phyloP scores from a whole-genome alignment of 495 filamentous ascomycete species.

The Penicillium psychrofluorescens region DNA sequence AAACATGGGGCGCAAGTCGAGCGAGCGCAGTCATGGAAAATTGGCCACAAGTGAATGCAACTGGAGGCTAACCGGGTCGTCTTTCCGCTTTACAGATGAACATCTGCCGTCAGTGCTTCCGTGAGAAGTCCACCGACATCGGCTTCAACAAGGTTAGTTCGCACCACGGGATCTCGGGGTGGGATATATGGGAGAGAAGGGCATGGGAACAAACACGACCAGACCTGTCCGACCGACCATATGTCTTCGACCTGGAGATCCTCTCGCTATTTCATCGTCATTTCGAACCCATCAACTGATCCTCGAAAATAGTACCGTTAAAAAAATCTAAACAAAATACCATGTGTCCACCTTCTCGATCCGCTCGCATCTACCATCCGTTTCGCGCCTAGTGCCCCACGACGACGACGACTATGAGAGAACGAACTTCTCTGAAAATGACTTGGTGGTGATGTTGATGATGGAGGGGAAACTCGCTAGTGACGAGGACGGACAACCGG shows the following conservation, averaged over 20 bases:
- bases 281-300: no score
- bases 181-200: background rate
- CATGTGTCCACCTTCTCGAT: conserved; percentile 23
- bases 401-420: no score
- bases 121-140: conserved; percentile 93
- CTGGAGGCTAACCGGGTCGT: conserved; percentile 15
- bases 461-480: no score
- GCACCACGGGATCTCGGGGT: background rate
- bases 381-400: conserved; percentile 3
- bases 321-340: conserved; percentile 25
- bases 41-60: background rate
- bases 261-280: no score
- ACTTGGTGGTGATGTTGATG: no score
- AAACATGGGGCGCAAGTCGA: background rate
- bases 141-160: conserved; percentile 84
- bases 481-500: no score
- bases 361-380: conserved; percentile 31
- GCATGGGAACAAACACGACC: no score
- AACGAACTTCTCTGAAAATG: no score
- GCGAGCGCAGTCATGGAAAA: background rate
- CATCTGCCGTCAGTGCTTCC: conserved; percentile 99
- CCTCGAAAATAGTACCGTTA: conserved; percentile 43
- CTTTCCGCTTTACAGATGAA: conserved; percentile 48
- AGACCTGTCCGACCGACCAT: no score
- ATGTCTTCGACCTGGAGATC: no score